Evolutionary conservation across 805 yeast species (phyloP).

Genomic region (Brettanomyces anomalus): DNA sequence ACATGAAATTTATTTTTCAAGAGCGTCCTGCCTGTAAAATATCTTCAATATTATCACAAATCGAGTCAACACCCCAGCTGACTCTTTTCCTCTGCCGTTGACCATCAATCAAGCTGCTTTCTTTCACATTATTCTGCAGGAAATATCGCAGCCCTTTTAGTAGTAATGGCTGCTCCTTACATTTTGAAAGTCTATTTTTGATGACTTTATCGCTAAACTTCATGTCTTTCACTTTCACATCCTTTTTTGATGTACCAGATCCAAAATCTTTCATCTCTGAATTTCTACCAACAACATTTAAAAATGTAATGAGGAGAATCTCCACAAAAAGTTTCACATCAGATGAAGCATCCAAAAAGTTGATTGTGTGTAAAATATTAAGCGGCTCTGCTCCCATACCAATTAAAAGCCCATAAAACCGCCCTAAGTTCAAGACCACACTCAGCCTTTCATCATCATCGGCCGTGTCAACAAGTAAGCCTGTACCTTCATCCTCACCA

Average conservation of each 20-base stretch:
- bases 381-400: constrained; percentile 68
- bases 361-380: constrained; percentile 62
- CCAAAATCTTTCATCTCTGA: constrained; percentile 43
- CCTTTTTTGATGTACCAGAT: constrained; percentile 26
- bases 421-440: constrained; percentile 62
- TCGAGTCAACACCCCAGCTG: constrained; percentile 55
- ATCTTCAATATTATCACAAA: constrained; percentile 40
- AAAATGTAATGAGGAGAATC: constrained; percentile 56
- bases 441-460: constrained; percentile 51
- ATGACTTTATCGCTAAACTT: constrained; percentile 26
- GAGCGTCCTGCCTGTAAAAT: neutral
- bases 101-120: constrained; percentile 42
- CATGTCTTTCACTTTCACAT: constrained; percentile 20
- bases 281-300: constrained; percentile 55
- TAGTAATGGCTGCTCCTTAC: constrained; percentile 49
- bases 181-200: constrained; percentile 33
- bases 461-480: constrained; percentile 27
- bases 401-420: constrained; percentile 69
- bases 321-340: constrained; percentile 68
- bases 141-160: constrained; percentile 62
- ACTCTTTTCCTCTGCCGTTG: constrained; percentile 48
- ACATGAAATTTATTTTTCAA: no score
- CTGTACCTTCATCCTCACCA: constrained; percentile 21
- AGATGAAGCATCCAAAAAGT: constrained; percentile 54
- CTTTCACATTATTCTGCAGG: constrained; percentile 36